Base-by-base conservation (phyloP, 1,284 basidiomycete species). In the Puccinia triticina region DNA sequence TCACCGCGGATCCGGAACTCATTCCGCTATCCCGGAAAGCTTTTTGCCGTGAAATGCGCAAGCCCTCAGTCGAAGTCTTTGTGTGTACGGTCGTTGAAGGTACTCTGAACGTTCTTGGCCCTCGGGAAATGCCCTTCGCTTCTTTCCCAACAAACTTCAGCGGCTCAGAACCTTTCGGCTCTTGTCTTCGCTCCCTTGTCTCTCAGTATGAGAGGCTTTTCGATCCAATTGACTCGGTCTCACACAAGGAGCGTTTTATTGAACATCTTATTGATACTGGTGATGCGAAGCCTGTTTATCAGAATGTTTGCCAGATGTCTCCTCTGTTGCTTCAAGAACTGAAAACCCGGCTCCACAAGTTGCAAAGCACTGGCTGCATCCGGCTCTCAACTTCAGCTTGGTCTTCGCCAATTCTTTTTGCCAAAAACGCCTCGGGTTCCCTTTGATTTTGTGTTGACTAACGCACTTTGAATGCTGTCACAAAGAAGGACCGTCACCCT, bases 401-500 rank as follows among this genome's bases (percentile, higher is more conserved):
- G 40, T 37, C 34, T 11, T 67, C 64, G 37, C 64, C 64, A 7
- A 46, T 67, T 67, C 29, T 67, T 7, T 67, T 67, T 43, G 64
- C 64, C 3, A 37, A 37, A 18, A 67, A 67, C 16, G 7, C 64
- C 40, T 18, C 23, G 1, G 64, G 64, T 21, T 67, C 64, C 26
- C 34, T 67, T 37, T 8, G 34, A 2, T n/a, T 67, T 18, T 67
- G 64, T 67, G 64, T 67, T 2, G 40, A 67, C 23, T 67, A 67
- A 8, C 23, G 64, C 7, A n/a, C 34, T 8, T n/a, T 67, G 18
- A 67, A 67, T 40, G 14, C 18, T 2, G 32, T 67, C 7, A 67
- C 64, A 67, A 67, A 67, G 64, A 67, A 67, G 40, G 40, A 67
- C 26, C 40, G 16, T 21, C 40, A 67, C 40, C 64, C 64, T 40